Percentiles rank a stretch among this genome's conserved stretches.
These are phyloP conservation scores for Lentinula edodes DNA, from an alignment of 768 basidiomycete species.

Conservation along the genomic window DNA sequence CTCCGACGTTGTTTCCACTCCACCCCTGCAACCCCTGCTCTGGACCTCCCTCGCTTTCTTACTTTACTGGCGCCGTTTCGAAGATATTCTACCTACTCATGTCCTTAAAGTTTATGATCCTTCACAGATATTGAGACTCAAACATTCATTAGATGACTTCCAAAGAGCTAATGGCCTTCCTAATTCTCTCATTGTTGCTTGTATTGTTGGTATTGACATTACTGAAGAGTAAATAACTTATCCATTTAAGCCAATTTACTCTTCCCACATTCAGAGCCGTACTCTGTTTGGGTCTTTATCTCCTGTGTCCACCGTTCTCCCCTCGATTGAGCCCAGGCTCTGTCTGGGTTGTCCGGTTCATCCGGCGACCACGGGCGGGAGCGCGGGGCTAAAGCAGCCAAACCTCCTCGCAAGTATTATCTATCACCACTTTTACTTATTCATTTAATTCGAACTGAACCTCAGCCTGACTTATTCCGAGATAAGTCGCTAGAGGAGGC, in stretches of 20 bases:
- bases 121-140: neutral
- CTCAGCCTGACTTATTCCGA: too few relatives aligned
- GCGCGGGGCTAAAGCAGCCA: neutral
- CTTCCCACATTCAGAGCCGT: neutral
- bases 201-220: neutral
- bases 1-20: conserved; percentile 21
- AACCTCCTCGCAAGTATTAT: too few relatives aligned
- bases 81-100: conserved; percentile 14
- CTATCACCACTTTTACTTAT: too few relatives aligned
- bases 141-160: neutral
- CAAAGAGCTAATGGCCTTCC: neutral
- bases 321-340: neutral
- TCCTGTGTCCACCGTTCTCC: neutral
- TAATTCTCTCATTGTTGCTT: neutral
- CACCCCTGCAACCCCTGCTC: neutral
- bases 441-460: too few relatives aligned
- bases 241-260: neutral
- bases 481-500: too few relatives aligned
- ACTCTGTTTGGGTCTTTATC: neutral
- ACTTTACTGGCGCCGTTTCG: conserved; percentile 23
- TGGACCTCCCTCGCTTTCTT: conserved; percentile 31
- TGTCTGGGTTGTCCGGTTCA: neutral
- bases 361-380: neutral
- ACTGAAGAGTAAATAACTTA: neutral
- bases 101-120: conserved; percentile 5